Evolutionary conservation across 495 filamentous ascomycete genomes (phyloP).

Genomic region (Aspergillus baeticus): DNA sequence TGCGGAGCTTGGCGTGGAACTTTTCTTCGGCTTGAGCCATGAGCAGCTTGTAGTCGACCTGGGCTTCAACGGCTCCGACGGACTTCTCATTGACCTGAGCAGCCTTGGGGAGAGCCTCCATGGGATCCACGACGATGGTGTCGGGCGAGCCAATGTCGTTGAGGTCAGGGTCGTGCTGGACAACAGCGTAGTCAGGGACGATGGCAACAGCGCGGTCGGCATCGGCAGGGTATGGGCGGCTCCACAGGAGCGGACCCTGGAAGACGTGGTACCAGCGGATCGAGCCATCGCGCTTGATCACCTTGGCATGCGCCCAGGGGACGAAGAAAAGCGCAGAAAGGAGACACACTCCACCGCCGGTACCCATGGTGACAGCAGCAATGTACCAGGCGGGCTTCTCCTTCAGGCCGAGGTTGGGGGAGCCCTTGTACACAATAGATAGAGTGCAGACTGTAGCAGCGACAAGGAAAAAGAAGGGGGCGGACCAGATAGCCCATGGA

Average conservation of each 20-base stretch:
- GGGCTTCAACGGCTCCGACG: slow-evolving; percentile 39
- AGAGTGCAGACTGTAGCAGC: slow-evolving; percentile 57
- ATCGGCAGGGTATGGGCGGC: slow-evolving; percentile 38
- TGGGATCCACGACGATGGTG: slow-evolving; percentile 33
- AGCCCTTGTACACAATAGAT: slow-evolving; percentile 65
- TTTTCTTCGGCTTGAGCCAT: slow-evolving; percentile 46
- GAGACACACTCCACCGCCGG: slow-evolving; percentile 51
- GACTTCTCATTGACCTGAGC: slow-evolving; percentile 44
- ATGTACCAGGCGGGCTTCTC: slow-evolving; percentile 57
- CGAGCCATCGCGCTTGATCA: slow-evolving; percentile 53
- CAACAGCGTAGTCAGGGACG: slow-evolving; percentile 52
- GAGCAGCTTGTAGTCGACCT: slow-evolving; percentile 55
- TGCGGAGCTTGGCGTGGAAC: slow-evolving; percentile 52
- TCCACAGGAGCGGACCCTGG: slow-evolving; percentile 52
- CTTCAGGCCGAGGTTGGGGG: slow-evolving; percentile 51
- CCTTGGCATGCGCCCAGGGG: slow-evolving; percentile 51
- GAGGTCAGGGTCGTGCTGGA: slow-evolving; percentile 40
- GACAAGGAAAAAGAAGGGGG: slow-evolving; percentile 58
- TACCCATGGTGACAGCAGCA: slow-evolving; percentile 54
- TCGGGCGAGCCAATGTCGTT: slow-evolving; percentile 20
- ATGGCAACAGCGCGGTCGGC: slow-evolving; percentile 38
- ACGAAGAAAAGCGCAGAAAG: slow-evolving; percentile 59
- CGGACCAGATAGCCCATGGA: slow-evolving; percentile 54
- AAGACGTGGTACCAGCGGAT: slow-evolving; percentile 55
- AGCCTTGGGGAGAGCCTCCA: slow-evolving; percentile 14